Base-by-base conservation (phyloP, 1,284 basidiomycete genomes). In the Boletus sp. region DNA sequence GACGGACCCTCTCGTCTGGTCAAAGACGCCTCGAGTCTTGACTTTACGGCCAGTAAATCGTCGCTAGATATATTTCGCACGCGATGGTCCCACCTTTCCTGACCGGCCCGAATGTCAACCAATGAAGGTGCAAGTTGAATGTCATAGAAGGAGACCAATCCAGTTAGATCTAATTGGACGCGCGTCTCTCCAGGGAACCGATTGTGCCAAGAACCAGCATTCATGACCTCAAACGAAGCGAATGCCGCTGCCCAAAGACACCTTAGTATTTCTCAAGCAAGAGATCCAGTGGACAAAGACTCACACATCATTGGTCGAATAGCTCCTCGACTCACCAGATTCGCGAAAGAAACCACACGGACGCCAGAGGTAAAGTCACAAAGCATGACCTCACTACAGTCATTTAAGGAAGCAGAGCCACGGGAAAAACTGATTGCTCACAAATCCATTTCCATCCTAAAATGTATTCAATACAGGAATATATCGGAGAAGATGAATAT, bases 171-270 rank as follows among this genome's bases (percentile, higher is more conserved):
- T n/a, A 78, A 49, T 18, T 63, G 65, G 12, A 78, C 58, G 3
- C 77, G 69, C 2, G 66, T 71, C 43, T 77, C 76, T 5, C 77
- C 75, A 0, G 75, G 77, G 18, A 66, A 67, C 33, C 18, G 65
- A 29, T 29, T 29, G 27, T 29, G 27, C 27, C 27, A 29, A 29
- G 27, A 29, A 29, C 27, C 27, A 29, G 74, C 57, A 1, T 66
- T 54, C 27, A 67, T 54, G 16, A 52, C 56, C 36, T 72, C 70
- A 27, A 61, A 61, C 7, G 9, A 4, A 8, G 20, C 0, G 1
- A 29, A 33, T 6, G 16, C 24, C 47, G 41, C 61, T 55, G 18
- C 44, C 7, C n/a, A 4, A 27, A 4, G 3, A 31, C 5, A 44
- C n/a, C 1, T 61, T 6, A 60, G 31, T 13, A 12, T 36, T 27